Evolutionary conservation across 768 basidiomycete genomes (phyloP).

Genomic region (Paxillus rubicundulus): DNA sequence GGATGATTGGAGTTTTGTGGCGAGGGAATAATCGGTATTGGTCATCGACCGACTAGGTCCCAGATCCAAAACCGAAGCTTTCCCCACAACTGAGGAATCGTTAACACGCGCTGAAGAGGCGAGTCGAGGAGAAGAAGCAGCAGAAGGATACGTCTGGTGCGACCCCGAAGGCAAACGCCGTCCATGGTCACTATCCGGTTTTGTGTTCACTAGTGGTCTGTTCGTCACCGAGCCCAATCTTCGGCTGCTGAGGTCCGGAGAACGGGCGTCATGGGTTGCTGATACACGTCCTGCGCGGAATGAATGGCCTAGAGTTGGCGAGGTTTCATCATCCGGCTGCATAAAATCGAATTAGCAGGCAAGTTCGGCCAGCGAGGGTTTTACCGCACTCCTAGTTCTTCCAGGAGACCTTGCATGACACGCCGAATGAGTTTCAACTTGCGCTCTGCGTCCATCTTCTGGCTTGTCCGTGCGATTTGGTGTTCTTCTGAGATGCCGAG

Average conservation of each 20-base stretch:
- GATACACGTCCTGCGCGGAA: slow-evolving; percentile 2
- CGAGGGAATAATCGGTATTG: slow-evolving; percentile 3
- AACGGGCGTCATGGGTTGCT: not conserved
- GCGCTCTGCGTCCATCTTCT: slow-evolving; percentile 32
- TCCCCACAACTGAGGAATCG: not conserved
- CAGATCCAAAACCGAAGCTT: not conserved
- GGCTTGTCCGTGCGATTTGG: slow-evolving; percentile 31
- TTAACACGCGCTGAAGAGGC: not conserved
- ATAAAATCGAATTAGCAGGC: not conserved
- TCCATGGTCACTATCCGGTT: not conserved
- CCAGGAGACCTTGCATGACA: slow-evolving; percentile 42
- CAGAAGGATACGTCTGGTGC: not conserved
- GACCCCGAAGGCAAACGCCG: not conserved
- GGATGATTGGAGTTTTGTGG: slow-evolving; percentile 5
- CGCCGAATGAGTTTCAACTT: slow-evolving; percentile 35
- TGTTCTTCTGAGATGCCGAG: slow-evolving; percentile 22
- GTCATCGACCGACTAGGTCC: not conserved
- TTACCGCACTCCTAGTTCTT: slow-evolving; percentile 39
- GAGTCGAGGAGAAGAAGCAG: not conserved
- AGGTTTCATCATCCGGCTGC: slow-evolving; percentile 21
- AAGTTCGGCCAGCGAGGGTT: not conserved
- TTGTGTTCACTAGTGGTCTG: not conserved
- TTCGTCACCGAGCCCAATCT: not conserved
- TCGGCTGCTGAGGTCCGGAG: not conserved
- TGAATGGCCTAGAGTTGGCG: slow-evolving; percentile 10